Base-by-base conservation (phyloP, 2,329 filamentous ascomycete genomes). In the Ophiostoma tasmaniense region DNA sequence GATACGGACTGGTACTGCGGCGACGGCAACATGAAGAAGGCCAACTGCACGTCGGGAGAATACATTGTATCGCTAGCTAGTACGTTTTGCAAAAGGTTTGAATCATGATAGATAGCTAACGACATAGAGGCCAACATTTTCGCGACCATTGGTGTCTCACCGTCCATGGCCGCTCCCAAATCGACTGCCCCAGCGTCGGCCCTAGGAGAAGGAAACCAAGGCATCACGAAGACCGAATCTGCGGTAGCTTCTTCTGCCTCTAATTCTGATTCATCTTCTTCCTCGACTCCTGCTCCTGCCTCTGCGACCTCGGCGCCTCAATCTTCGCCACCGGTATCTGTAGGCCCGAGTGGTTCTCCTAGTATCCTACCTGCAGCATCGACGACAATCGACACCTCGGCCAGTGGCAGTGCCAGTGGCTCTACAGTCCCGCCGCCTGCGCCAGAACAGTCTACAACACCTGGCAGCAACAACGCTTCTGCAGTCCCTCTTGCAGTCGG, bases 401-500 rank as follows among this genome's bases (percentile, higher is more conserved):
- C 64, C 4, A 39, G 64, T 11, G 22, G 39, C 22, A 65, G 30
- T 20, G 35, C 13, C 10, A 39, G 64, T 37, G 25, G n/a, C 13
- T 66, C 64, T 28, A 45, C 52, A 10, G 7, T 42, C 10, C n/a
- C 67, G 1, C 20, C 66, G 25, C 55, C 64, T 17, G 1, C 50
- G 28, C 37, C 70, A 2, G 2, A 35, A 3, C 25, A 28, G 5
- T 39, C 66, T 13, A 2, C 30, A 2, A 17, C 50, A 0, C 20
- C 45, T 0, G 28, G 14, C 1, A 55, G 30, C 3, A 25, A 17
- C 1, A 52, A 45, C 4, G 35, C 68, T 7, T 52, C 52, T 2
- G 66, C 68, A 0, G 64, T 71, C 0, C 71, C 71, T 3, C 61
- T 73, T 22, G 72, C 71, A 0, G 70, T 72, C 1, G 71, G 72